A percentile compares a stretch with the other conserved stretches of the same genome.
phyloP scores from a whole-genome alignment of 208 protist genomes.

The Crithidia fasciculata region DNA sequence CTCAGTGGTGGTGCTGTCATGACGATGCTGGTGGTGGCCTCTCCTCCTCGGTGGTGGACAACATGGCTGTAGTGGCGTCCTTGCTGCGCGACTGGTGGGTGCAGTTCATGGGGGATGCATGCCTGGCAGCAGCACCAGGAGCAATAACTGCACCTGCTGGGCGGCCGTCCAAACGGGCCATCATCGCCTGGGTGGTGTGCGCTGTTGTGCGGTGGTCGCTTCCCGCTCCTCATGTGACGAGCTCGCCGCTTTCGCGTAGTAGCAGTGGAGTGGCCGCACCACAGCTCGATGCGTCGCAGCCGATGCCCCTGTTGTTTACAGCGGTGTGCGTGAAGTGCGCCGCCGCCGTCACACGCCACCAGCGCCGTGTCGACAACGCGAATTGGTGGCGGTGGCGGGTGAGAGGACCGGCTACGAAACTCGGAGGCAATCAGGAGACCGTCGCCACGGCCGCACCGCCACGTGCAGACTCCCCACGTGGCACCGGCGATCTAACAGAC shows the following conservation, averaged over 20 bases:
- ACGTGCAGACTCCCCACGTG: background rate
- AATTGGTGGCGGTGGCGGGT: background rate
- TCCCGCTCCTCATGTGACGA: background rate
- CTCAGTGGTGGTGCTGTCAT: slow-evolving; percentile 24
- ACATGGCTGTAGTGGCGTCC: background rate
- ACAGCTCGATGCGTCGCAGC: background rate
- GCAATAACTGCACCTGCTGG: background rate
- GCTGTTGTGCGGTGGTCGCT: background rate
- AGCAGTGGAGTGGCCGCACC: background rate
- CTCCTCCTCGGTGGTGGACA: background rate
- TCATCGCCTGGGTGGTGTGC: background rate
- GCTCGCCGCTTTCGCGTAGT: background rate
- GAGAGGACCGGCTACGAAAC: too few species aligned
- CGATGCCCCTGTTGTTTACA: background rate
- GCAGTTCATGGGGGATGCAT: background rate
- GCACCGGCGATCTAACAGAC: too few species aligned
- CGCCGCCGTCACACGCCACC: slow-evolving; percentile 9
- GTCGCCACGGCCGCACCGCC: background rate
- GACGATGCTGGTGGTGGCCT: background rate
- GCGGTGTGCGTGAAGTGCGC: slow-evolving; percentile 14
- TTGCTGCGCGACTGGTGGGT: slow-evolving; percentile 26
- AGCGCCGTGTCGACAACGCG: slow-evolving; percentile 3
- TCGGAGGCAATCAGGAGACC: background rate
- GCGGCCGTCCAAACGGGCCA: background rate
- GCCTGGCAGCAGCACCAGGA: background rate